A percentile compares a stretch with the other conserved stretches of the same genome.
These are phyloP conservation scores for Dendrobium chrysotoxum DNA, from an alignment of 106 monocot species.

Conservation along the genomic window DNA sequence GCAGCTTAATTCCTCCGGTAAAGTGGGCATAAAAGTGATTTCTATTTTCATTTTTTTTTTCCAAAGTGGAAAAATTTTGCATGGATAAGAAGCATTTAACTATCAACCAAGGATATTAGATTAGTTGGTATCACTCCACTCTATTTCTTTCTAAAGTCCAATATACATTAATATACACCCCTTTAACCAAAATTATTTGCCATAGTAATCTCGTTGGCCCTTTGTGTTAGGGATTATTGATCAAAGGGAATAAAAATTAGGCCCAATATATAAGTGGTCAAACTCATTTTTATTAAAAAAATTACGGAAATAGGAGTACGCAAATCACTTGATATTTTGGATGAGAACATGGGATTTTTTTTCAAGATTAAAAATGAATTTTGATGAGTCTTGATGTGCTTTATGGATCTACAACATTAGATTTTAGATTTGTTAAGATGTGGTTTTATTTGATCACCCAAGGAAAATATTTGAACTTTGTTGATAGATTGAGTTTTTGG, in stretches of 20 bases:
- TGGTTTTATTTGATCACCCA: neutral
- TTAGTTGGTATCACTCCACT: no score
- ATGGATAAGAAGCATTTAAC: neutral
- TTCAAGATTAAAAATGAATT: no score
- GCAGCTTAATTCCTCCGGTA: conserved; percentile 80
- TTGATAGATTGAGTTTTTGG: neutral
- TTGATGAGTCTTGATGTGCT: no score
- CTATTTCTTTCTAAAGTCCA: no score
- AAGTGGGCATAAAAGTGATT: neutral
- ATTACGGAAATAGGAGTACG: neutral
- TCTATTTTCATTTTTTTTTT: neutral
- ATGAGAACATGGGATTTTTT: neutral
- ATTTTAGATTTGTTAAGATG: neutral
- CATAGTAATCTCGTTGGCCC: no score
- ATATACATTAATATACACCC: no score
- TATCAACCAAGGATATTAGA: neutral
- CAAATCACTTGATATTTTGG: neutral
- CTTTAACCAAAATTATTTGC: no score
- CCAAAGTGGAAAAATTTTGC: neutral
- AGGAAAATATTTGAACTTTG: neutral
- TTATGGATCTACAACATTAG: neutral
- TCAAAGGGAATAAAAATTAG: no score
- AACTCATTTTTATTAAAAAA: neutral
- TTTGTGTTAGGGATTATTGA: no score
- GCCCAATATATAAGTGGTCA: neutral